Base-by-base conservation (phyloP, 2,329 filamentous ascomycete species). In the Pseudogymnoascus sp. region DNA sequence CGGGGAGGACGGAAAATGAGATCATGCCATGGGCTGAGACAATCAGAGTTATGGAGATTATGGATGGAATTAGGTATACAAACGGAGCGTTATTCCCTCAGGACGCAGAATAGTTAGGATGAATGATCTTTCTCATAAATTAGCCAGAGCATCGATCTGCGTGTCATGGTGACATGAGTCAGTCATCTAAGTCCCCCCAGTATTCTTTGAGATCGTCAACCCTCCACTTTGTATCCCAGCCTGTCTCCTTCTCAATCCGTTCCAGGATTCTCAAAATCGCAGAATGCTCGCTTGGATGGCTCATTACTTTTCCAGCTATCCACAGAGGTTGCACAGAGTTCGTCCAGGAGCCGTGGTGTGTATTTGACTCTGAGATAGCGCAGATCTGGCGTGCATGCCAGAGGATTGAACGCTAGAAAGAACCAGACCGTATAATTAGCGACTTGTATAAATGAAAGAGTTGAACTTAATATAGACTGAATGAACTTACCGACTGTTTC, bases 271-370 rank as follows among this genome's bases (percentile, higher is more conserved):
- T 75, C 12, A 77, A 70, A 11, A 80, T 65, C 7, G 75, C 67
- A 12, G 71, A 64, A 42, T 76, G 77, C 65, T 80, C 77, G 3
- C 74, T 73, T 25, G 72, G 74, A 70, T 85, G 82, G 62, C 79
- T 84, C 50, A 85, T 75, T 0, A 83, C 70, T 31, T 77, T 75
- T 0, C 81, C 82, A 0, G 82, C 82, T 12, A 84, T 75, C 79
- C 80, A 84, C 0, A 84, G 73, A 0, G 82, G 82, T 65, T 84
- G 82, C 3, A 84, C 81, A 3, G 81, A 80, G 67, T 84, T 84
- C 64, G 82, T 84, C 38, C 83, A 68, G 65, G 79, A 82, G 2
- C 82, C 82, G 8, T 79, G 76, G 63, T 85, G 81, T 3, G 78
- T 78, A 64, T 85, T 85, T 2, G 81, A 77, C 12, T 81, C 67